phyloP scores from a whole-genome alignment of 257 asterid genomes.

The Echites panduratus region DNA sequence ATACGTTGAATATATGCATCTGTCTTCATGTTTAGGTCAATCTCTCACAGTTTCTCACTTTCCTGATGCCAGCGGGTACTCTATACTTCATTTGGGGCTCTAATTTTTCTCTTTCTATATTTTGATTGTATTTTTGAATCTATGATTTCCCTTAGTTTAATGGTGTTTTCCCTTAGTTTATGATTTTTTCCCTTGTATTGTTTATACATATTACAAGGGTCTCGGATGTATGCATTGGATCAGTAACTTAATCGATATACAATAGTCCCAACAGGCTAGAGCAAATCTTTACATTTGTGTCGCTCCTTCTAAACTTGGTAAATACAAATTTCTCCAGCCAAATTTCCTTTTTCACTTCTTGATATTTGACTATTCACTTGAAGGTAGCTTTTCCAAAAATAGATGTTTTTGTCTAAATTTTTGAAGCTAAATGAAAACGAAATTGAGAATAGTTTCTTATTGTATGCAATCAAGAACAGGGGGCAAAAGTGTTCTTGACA shows the following conservation, averaged over 20 bases:
- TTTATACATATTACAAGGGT: conserved; percentile 20
- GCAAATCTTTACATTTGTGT: conserved; percentile 45
- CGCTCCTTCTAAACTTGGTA: conserved; percentile 48
- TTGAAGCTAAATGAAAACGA: not conserved
- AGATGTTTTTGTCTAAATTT: not conserved
- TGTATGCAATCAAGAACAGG: too few relatives aligned
- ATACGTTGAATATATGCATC: not conserved
- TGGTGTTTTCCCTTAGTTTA: too few relatives aligned
- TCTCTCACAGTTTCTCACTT: conserved; percentile 51
- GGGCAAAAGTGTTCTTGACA: not conserved
- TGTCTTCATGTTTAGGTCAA: conserved; percentile 42
- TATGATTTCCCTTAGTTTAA: too few relatives aligned
- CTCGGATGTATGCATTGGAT: conserved; percentile 33
- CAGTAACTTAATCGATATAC: conserved; percentile 31
- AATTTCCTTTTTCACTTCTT: too few relatives aligned
- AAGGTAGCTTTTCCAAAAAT: not conserved
- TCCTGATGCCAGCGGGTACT: conserved; percentile 88
- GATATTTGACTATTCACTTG: too few relatives aligned
- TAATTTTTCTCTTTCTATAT: not conserved
- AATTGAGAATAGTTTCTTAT: not conserved
- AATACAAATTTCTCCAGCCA: not conserved
- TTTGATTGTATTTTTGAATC: conserved; percentile 3
- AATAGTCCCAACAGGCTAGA: conserved; percentile 29
- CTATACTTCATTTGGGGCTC: not conserved
- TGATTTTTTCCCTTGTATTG: too few relatives aligned